Conservation (phyloP, 371 early-diverging fungal species). For the Mucor sp. region DNA sequence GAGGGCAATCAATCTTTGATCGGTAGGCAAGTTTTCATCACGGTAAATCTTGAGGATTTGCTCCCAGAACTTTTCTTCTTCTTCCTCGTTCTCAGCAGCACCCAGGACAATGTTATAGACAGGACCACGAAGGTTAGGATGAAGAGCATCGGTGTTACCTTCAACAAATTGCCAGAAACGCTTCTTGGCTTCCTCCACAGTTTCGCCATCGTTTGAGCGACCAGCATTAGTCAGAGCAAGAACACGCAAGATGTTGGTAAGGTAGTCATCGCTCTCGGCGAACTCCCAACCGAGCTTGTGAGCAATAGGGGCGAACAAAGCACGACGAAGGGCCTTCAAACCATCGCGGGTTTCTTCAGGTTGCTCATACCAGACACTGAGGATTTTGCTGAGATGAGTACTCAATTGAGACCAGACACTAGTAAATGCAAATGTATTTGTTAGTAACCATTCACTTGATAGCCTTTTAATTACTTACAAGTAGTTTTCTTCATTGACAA, state of each 20-base stretch:
- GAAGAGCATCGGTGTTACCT: conserved; percentile 59
- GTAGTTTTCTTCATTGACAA: conserved; percentile 51
- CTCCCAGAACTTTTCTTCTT: conserved; percentile 65
- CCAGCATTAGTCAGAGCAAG: conserved; percentile 49
- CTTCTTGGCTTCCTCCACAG: conserved; percentile 45
- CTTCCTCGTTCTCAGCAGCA: conserved; percentile 66
- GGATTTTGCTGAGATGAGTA: conserved; percentile 51
- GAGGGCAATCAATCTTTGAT: conserved; percentile 82
- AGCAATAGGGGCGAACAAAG: conserved; percentile 61
- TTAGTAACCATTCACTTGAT: background rate
- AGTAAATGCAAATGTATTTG: background rate
- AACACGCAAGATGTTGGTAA: conserved; percentile 48
- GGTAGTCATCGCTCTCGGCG: conserved; percentile 48
- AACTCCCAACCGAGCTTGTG: conserved; percentile 66
- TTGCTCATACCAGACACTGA: conserved; percentile 55
- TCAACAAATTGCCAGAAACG: conserved; percentile 48
- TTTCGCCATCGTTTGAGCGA: conserved; percentile 37
- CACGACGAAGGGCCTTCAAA: conserved; percentile 54
- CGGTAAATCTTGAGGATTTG: conserved; percentile 73
- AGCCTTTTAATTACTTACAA: conserved; percentile 36
- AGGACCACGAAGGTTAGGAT: conserved; percentile 83
- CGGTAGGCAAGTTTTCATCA: conserved; percentile 62
- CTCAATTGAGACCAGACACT: conserved; percentile 57
- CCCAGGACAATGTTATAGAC: conserved; percentile 77
- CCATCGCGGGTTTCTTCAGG: conserved; percentile 46